Evolutionary conservation across 176 grass and related monocot genomes (phyloP).

Genomic region (Oryza australiensis): DNA sequence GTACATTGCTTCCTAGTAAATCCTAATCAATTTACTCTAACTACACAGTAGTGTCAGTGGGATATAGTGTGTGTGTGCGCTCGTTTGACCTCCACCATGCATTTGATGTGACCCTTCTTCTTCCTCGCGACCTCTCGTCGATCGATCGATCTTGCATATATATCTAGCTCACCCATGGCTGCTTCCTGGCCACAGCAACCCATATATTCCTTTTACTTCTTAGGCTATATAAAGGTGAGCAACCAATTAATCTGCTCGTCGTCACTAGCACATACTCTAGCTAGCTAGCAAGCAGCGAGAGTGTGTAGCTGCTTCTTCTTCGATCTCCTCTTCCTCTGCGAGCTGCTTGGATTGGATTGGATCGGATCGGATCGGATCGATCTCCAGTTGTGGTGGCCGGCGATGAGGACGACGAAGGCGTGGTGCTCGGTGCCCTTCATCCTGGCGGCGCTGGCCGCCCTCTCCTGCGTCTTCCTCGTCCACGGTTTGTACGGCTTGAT

Average conservation of each 20-base stretch:
- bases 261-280: neutral
- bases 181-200: neutral
- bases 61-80: neutral
- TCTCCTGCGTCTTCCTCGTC: conserved; percentile 42
- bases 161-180: neutral
- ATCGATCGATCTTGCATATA: neutral
- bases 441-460: conserved; percentile 45
- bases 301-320: no score
- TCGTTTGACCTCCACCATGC: conserved; percentile 54
- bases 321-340: no score
- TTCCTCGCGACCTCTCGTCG: neutral
- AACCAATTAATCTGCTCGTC: neutral
- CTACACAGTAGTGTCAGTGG: no score
- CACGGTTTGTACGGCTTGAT: conserved; percentile 51
- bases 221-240: conserved; percentile 34
- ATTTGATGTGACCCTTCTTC: conserved; percentile 35
- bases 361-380: no score
- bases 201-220: neutral
- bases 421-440: conserved; percentile 42
- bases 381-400: conserved; percentile 14
- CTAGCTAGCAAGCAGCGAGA: neutral
- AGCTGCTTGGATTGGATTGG: neutral
- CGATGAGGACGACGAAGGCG: conserved; percentile 34
- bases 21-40: no score
- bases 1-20: no score